Evolutionary conservation across 106 monocot species (phyloP).

Genomic region (Dioscorea alata): DNA sequence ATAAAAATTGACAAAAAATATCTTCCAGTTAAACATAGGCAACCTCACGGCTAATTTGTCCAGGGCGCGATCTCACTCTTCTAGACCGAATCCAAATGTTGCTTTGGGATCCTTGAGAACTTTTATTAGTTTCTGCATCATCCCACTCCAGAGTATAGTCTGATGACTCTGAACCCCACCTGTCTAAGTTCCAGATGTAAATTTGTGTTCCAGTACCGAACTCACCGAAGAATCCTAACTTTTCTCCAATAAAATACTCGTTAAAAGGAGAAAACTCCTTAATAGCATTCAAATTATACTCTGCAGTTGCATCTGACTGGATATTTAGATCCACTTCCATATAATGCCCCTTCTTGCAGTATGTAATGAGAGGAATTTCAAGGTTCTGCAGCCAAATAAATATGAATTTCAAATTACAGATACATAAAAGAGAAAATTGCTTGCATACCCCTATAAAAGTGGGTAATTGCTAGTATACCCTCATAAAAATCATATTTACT

Average conservation of each 20-base stretch:
- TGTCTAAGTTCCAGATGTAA: conserved; percentile 81
- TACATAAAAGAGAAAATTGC: background rate
- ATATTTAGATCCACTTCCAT: conserved; percentile 63
- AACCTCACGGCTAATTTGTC: conserved; percentile 67
- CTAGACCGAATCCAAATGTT: conserved; percentile 74
- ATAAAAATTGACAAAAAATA: background rate
- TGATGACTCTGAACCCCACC: conserved; percentile 41
- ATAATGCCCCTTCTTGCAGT: conserved; percentile 41
- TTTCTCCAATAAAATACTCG: conserved; percentile 73
- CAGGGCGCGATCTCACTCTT: conserved; percentile 61
- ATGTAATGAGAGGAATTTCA: conserved; percentile 69
- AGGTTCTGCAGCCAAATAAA: conserved; percentile 49
- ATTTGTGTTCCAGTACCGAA: conserved; percentile 73
- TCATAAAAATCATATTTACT: too few species aligned
- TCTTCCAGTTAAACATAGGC: background rate
- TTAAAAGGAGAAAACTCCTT: conserved; percentile 81
- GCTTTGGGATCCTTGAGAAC: conserved; percentile 5
- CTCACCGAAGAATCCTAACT: conserved; percentile 50
- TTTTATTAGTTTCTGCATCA: conserved; percentile 2
- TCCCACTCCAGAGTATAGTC: conserved; percentile 59
- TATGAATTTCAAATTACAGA: background rate
- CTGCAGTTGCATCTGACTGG: conserved; percentile 50
- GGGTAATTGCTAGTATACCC: too few species aligned
- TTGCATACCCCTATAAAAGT: too few species aligned
- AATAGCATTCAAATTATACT: conserved; percentile 45